phyloP scores from a whole-genome alignment of 176 grass and related monocot species.

The Zoysia pacifica region DNA sequence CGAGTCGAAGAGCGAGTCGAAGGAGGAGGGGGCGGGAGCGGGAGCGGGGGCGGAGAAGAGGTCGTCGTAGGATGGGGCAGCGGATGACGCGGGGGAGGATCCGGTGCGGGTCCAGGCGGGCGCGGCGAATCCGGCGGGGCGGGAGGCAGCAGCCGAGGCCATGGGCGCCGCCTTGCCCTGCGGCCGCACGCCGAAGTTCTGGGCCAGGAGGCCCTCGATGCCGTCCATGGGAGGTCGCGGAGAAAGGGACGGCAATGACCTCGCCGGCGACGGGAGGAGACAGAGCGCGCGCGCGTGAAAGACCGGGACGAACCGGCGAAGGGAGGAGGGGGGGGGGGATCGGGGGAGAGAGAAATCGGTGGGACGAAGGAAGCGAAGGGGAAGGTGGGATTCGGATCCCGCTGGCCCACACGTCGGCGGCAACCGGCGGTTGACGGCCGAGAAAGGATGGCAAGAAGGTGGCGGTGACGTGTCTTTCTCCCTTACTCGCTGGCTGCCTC shows the following conservation, averaged over 20 bases:
- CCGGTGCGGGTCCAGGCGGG: constrained; percentile 39
- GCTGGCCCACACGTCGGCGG: no score
- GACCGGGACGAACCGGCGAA: no score
- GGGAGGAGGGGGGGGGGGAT: not conserved
- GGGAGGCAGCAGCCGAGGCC: constrained; percentile 37
- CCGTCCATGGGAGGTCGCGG: constrained; percentile 54
- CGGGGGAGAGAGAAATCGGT: constrained; percentile 14
- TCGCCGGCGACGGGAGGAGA: constrained; percentile 7
- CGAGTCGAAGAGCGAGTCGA: constrained; percentile 55
- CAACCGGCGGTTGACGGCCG: no score
- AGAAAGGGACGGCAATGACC: not conserved
- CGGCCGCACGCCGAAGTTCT: constrained; percentile 76
- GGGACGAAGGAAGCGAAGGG: no score
- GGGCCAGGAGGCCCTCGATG: constrained; percentile 71
- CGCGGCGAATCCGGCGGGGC: constrained; percentile 27
- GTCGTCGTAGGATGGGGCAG: constrained; percentile 54
- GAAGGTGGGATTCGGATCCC: no score
- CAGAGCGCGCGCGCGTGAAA: not conserved
- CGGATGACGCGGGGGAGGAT: constrained; percentile 38
- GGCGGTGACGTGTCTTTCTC: no score
- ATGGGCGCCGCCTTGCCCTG: constrained; percentile 74
- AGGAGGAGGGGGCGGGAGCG: constrained; percentile 21
- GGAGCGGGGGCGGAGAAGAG: constrained; percentile 42
- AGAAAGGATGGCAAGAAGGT: no score
- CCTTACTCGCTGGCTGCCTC: no score